Base-by-base conservation (phyloP, 192 early-diverging fungal genomes). In the Gryganskiella cystojenkinii region DNA sequence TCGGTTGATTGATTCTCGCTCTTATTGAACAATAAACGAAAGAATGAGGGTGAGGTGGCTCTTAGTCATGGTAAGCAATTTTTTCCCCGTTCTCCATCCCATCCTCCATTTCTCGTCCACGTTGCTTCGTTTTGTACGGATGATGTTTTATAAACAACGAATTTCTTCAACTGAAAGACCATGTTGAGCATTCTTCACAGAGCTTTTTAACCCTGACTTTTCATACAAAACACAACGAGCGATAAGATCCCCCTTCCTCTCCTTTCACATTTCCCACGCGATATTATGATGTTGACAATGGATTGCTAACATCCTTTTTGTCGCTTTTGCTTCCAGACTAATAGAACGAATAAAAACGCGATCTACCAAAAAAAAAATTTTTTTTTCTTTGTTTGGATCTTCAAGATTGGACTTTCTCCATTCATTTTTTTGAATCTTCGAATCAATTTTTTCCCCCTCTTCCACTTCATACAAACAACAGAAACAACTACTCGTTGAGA, bases 111-210 rank as follows among this genome's bases (percentile, higher is more conserved):
- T 31, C 24, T 34, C 40, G 13, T 24, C 43, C 34, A 37, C 37
- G 3, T 27, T 52, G 10, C n/a, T 46, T 34, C 40, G 27, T 42
- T 27, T 22, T 40, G 69, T 78, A 64, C 63, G 73, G 53, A 78
- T 78, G 73, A 78, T 78, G 73, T 69, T 67, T 56, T 69, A 64
- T 43, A 69, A 78, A 78, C 73, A 78, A 78, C 73, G 73, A 78
- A 78, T 78, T 78, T 78, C 73, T 78, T 78, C 73, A 78, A 11
- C 73, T 78, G 73, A 78, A 78, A 78, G 66, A 78, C 73, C 73
- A 69, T 78, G 73, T 78, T 56, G 73, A 78, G 45, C 49, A 75
- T 64, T 75, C 66, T 78, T 78, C 44, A 78, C 73, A 78, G 73
- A 78, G 73, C 73, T 78, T 78, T 78, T 78, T 78, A 78, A 78